phyloP scores from a whole-genome alignment of 352 stramenopile genomes.

The Phytophthora nicotianae region DNA sequence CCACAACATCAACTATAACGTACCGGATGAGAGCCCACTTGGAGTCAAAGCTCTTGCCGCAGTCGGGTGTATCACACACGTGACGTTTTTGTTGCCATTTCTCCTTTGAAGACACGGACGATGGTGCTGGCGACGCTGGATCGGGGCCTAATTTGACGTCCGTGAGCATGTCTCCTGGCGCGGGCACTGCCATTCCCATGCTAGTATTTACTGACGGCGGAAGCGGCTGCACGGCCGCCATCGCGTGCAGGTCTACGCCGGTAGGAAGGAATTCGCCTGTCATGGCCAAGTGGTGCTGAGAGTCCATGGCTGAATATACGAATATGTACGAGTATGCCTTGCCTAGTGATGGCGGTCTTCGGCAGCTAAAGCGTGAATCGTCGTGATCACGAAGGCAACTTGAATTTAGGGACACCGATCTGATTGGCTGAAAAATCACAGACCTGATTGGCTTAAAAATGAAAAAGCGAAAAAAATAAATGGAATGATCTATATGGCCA shows the following conservation, averaged over 20 bases:
- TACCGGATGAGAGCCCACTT: constrained; percentile 85
- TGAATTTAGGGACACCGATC: constrained; percentile 43
- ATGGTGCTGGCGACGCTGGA: constrained; percentile 39
- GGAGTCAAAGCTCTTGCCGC: constrained; percentile 86
- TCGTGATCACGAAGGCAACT: constrained; percentile 38
- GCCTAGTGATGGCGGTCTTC: not conserved
- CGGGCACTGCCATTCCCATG: constrained; percentile 27
- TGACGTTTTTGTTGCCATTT: constrained; percentile 78
- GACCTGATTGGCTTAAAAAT: too few relatives aligned
- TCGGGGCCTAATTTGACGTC: constrained; percentile 17
- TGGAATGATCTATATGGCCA: too few relatives aligned
- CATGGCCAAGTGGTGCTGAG: constrained; percentile 27
- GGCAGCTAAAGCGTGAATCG: constrained; percentile 24
- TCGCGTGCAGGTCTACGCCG: constrained; percentile 25
- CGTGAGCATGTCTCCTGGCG: constrained; percentile 17
- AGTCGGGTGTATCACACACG: constrained; percentile 66
- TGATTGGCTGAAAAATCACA: too few relatives aligned
- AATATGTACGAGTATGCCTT: constrained; percentile 7
- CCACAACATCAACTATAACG: constrained; percentile 10
- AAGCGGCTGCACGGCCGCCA: constrained; percentile 25
- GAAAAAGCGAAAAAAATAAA: too few relatives aligned
- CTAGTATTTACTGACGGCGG: constrained; percentile 18
- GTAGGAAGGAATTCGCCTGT: constrained; percentile 15
- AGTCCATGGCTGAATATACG: constrained; percentile 24
- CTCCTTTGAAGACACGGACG: constrained; percentile 53